phyloP scores from a whole-genome alignment of 2,329 filamentous ascomycete species.

The Plectosphaerella cucumerina region DNA sequence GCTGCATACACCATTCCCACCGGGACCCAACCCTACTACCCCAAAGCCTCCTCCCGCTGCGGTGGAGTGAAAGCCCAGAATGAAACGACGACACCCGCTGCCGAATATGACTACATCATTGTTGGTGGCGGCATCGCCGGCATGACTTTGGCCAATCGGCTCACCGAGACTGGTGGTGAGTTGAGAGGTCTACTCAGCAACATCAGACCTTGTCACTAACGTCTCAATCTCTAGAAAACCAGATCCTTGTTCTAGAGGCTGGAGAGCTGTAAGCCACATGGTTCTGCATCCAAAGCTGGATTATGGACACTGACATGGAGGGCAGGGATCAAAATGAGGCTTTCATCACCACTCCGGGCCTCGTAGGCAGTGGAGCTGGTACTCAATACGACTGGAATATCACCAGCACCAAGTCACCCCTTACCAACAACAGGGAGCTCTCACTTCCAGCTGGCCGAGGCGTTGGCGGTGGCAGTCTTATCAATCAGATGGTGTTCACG shows the following conservation, averaged over 20 bases:
- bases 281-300: not conserved
- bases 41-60: too few species aligned
- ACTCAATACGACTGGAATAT: constrained; percentile 32
- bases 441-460: not conserved
- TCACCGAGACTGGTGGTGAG: constrained; percentile 10
- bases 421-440: not conserved
- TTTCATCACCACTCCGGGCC: constrained; percentile 2
- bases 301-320: not conserved
- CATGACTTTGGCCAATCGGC: constrained; percentile 26
- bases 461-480: not conserved
- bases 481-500: not conserved
- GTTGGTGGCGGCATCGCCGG: constrained; percentile 27
- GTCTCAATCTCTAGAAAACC: too few species aligned
- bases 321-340: constrained; percentile 5
- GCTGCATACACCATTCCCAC: too few species aligned
- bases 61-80: too few species aligned
- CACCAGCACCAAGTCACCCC: constrained; percentile 19
- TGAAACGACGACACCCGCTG: too few species aligned
- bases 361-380: constrained; percentile 1
- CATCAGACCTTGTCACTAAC: too few species aligned
- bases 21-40: too few species aligned
- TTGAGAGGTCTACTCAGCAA: too few species aligned
- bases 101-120: constrained; percentile 23
- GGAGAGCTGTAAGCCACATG: not conserved
- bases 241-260: too few species aligned